phyloP scores from a whole-genome alignment of 371 early-diverging fungal genomes.

The Mortierella sp. region DNA sequence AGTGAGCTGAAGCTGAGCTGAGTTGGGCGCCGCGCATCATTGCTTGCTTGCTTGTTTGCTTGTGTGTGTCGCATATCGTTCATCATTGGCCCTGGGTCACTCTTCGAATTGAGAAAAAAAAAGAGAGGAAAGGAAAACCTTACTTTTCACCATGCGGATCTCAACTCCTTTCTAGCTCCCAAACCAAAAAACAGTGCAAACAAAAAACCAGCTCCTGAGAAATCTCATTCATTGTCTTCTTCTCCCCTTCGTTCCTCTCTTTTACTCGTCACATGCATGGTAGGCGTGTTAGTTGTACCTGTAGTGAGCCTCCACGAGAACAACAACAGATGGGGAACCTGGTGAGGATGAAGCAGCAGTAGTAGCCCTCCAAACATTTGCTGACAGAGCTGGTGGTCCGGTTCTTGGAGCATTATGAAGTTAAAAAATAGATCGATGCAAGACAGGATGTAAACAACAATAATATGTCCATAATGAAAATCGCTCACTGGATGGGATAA shows the following conservation, averaged over 20 bases:
- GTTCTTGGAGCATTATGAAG: background rate
- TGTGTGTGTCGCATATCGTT: background rate
- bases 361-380: background rate
- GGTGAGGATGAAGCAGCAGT: too few species aligned
- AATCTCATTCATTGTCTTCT: background rate
- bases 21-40: conserved; percentile 8
- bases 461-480: background rate
- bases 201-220: background rate
- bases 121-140: background rate
- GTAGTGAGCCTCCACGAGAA: background rate
- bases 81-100: conserved; percentile 3
- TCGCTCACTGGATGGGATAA: conserved; percentile 1
- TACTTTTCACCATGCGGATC: background rate
- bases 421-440: too few species aligned
- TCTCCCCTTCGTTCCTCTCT: background rate
- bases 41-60: background rate
- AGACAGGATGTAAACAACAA: background rate
- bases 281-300: background rate
- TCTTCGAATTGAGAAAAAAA: background rate
- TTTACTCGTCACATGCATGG: background rate
- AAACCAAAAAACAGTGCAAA: background rate
- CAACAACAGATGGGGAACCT: background rate
- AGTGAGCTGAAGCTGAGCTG: conserved; percentile 1
- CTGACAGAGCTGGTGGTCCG: background rate
- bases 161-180: background rate